phyloP scores from a whole-genome alignment of 306 rosid species.

The Quercus robur region DNA sequence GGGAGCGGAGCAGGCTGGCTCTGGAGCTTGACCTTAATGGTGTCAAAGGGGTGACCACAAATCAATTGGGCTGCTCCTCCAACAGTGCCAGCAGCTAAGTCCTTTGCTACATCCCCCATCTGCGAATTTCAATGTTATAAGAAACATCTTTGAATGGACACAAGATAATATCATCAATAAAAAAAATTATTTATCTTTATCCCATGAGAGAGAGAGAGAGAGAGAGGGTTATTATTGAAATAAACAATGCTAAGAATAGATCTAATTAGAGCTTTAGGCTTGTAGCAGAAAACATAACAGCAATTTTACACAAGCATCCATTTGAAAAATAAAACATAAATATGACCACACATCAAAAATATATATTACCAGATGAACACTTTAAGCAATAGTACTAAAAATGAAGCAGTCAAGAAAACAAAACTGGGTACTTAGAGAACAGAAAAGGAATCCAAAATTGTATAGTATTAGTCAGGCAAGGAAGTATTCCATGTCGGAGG shows the following conservation, averaged over 20 bases:
- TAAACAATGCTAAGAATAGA: neutral
- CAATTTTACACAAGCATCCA: neutral
- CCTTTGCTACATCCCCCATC: slow-evolving; percentile 97
- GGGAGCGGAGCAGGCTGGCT: slow-evolving; percentile 91
- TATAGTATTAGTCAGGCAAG: too few species aligned
- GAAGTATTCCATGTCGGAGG: too few species aligned
- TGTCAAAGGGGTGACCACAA: slow-evolving; percentile 92
- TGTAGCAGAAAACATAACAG: neutral
- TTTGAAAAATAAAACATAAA: neutral
- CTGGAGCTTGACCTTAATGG: slow-evolving; percentile 97
- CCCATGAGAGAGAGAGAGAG: neutral
- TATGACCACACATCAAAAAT: neutral
- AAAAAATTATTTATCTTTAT: neutral
- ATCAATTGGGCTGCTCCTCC: slow-evolving; percentile 95
- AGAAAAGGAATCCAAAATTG: neutral
- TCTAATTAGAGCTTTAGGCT: neutral
- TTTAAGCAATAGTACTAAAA: neutral
- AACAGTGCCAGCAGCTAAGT: slow-evolving; percentile 83
- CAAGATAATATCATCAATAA: neutral
- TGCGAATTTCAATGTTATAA: slow-evolving; percentile 19
- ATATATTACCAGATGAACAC: neutral
- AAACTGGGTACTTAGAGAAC: neutral
- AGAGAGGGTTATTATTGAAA: neutral
- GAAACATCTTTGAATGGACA: neutral
- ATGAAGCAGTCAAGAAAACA: neutral